Percentiles rank a stretch among this genome's conserved stretches.
These are phyloP conservation scores for Candida andamanensis DNA, from an alignment of 805 yeast genomes.

Conservation along the genomic window DNA sequence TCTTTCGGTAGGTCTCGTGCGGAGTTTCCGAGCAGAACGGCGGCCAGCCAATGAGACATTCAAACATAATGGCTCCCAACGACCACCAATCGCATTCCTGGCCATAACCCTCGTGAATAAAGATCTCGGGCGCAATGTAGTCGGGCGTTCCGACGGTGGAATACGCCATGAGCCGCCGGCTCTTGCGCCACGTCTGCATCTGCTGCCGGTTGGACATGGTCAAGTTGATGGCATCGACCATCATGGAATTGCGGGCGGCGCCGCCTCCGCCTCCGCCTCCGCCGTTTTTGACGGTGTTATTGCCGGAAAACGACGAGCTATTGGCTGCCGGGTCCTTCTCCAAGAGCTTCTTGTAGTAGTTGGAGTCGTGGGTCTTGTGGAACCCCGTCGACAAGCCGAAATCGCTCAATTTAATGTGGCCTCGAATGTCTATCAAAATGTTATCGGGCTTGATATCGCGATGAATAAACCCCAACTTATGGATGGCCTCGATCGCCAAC, in stretches of 20 bases:
- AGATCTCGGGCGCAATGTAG: conserved; percentile 93
- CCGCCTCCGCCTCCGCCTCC: no score
- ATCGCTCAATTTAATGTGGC: conserved; percentile 66
- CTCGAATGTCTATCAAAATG: conserved; percentile 75
- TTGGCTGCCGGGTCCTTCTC: conserved; percentile 49
- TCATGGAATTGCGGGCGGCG: conserved; percentile 78
- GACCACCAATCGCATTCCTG: conserved; percentile 99
- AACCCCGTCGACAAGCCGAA: conserved; percentile 87
- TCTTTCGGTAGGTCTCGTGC: conserved; percentile 88
- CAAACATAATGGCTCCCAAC: conserved; percentile 93
- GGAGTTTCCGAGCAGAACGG: conserved; percentile 95
- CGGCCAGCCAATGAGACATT: conserved; percentile 95
- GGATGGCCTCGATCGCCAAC: conserved; percentile 89
- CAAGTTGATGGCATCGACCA: conserved; percentile 91
- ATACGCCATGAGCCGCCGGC: conserved; percentile 88
- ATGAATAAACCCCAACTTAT: conserved; percentile 89
- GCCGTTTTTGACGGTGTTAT: conserved; percentile 23
- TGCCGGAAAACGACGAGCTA: conserved; percentile 1
- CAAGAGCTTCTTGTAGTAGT: conserved; percentile 74
- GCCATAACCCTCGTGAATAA: conserved; percentile 89
- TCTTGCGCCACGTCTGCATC: conserved; percentile 93
- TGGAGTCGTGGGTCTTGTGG: conserved; percentile 88
- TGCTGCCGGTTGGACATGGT: conserved; percentile 94
- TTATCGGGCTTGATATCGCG: conserved; percentile 98
- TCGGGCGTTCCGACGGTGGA: conserved; percentile 97